Base-by-base conservation (phyloP, 306 rosid genomes). In the Mucuna pruriens region DNA sequence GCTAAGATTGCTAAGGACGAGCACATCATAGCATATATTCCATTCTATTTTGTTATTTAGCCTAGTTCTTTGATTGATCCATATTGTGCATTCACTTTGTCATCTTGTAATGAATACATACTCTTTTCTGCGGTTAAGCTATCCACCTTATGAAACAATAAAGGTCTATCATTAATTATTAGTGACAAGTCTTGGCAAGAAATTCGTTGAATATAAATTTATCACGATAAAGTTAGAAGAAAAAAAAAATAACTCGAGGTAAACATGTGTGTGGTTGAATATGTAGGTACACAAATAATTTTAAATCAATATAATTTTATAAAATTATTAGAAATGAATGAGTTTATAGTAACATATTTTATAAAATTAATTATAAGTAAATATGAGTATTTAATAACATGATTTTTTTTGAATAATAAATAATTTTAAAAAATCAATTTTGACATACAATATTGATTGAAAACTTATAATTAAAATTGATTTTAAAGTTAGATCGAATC, bases 151-250 rank as follows among this genome's bases (percentile, higher is more conserved):
- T 46, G 51, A 84, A 57, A 31, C 46, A 44, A 38, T 20, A 7
- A 74, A 79, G 46, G 58, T 25, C 19, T 55, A 40, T 54, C 38
- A 26, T 44, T 71, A 73, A 71, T 69, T 73, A 15, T 19, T 72
- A 76, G 36, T 36, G 51, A 2, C 6, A 57, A 67, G 81, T 77
- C 48, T 74, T 55, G 39, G 65, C 67, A 62, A 60, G 84, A 72
- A 74, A 64, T 67, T 58, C 25, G 55, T 48, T 46, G 46, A 52
- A 79, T 54, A 76, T n/a, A 74, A 58, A 51, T 33, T 57, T 52
- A 76, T 72, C 44, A 40, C 31, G 7, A 10, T 40, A n/a, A 40
- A 68, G 73, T 60, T 29, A 58, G 38, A 11, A 25, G 12, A 25
- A 75, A 83, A 34, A 54, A 74, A 74, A 78, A 25, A 68, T 20